phyloP scores from a whole-genome alignment of 169 alveolate genomes.

The Plasmodium berghei region DNA sequence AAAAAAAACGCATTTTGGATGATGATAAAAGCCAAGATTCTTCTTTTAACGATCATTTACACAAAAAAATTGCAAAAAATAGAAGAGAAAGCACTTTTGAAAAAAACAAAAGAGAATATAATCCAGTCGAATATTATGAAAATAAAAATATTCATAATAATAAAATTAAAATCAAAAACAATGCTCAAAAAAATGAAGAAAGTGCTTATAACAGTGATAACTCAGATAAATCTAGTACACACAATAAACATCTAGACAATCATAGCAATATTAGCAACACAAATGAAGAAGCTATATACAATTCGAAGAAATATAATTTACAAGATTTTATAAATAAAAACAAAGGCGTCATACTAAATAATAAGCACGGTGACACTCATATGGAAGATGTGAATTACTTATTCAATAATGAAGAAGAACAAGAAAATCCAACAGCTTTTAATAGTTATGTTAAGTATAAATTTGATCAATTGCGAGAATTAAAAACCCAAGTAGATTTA shows the following conservation, averaged over 20 bases:
- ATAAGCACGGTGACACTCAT: slow-evolving; percentile 2
- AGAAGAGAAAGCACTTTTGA: neutral
- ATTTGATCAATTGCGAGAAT: slow-evolving; percentile 50
- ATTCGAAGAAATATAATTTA: slow-evolving; percentile 51
- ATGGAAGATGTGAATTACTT: slow-evolving; percentile 27
- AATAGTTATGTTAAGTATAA: slow-evolving; percentile 57
- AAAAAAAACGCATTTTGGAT: slow-evolving; percentile 63
- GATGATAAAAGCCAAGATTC: slow-evolving; percentile 34
- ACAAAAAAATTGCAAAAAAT: slow-evolving; percentile 38
- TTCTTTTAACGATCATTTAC: neutral
- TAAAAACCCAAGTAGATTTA: slow-evolving; percentile 52
- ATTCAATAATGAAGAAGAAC: slow-evolving; percentile 71
- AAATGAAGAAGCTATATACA: slow-evolving; percentile 33
- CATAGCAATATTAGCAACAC: neutral
- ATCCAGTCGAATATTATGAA: neutral
- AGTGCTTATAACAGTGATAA: slow-evolving; percentile 10
- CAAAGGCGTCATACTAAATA: slow-evolving; percentile 47
- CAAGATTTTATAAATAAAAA: slow-evolving; percentile 71
- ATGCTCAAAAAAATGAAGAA: neutral
- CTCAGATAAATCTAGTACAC: slow-evolving; percentile 9
- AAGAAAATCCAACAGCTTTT: slow-evolving; percentile 48
- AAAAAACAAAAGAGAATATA: slow-evolving; percentile 39
- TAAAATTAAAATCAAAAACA: neutral
- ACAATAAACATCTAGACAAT: neutral
- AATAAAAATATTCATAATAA: neutral